phyloP scores from a whole-genome alignment of 148 eudicot species.

The Silene uniflora region DNA sequence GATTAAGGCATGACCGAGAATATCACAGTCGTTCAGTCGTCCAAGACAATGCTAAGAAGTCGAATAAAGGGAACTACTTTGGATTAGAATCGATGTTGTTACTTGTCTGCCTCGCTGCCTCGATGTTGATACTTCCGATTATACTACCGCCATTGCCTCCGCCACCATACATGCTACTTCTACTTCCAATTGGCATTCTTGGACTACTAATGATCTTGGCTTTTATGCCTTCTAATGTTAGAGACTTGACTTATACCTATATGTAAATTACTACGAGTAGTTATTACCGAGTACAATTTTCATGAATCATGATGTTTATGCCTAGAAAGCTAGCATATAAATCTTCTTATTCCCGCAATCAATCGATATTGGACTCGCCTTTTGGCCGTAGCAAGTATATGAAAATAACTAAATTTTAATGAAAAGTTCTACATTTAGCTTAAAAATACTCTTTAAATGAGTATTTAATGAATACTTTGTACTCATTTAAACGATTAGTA shows the following conservation, averaged over 20 bases:
- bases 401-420: neutral
- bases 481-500: no score
- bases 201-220: constrained; percentile 66
- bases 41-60: constrained; percentile 10
- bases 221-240: constrained; percentile 61
- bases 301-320: neutral
- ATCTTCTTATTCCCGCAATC: neutral
- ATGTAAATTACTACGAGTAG: constrained; percentile 32
- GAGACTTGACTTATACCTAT: constrained; percentile 40
- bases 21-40: constrained; percentile 8
- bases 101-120: constrained; percentile 58
- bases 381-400: neutral
- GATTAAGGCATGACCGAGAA: neutral
- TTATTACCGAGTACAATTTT: no score
- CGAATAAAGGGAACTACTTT: constrained; percentile 40
- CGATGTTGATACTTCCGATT: constrained; percentile 66
- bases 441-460: no score
- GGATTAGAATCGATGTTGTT: constrained; percentile 59
- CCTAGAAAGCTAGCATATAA: neutral
- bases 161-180: constrained; percentile 71
- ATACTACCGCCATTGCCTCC: constrained; percentile 90
- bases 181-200: constrained; percentile 69
- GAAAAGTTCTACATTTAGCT: neutral
- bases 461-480: no score
- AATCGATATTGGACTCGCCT: neutral